Evolutionary conservation across 352 stramenopile species (phyloP), one percentile per base, ranked within the genome.

Genomic region (Plasmopara viticola): DNA sequence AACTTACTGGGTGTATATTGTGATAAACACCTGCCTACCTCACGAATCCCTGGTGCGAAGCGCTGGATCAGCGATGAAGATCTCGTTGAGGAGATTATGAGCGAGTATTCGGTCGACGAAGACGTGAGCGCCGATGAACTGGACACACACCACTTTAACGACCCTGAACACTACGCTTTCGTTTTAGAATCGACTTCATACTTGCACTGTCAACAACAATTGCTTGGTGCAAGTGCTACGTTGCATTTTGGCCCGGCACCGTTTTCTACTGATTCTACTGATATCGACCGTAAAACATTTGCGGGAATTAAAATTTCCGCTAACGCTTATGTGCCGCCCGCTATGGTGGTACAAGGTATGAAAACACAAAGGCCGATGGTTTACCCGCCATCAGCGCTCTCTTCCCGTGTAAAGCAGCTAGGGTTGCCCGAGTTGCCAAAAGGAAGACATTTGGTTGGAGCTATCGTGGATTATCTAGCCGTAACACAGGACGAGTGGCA

Each of bases 31-130:
- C 51, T 94, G 53, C 83, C 83, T 12, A 56, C 57, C 8, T 68
- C 70, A 28, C 80, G 83, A 25, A 72, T 94, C 39, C 48, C 78
- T 0, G 78, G 78, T 13, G 83, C 83, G 13, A 94, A 90, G 71
- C 80, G 83, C 20, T 87, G 77, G 68, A 90, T 90, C 44, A 87
- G 78, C 31, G 83, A 94, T 40, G 80, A 90, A 51, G 80, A 94
- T 51, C 47, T 94, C 0, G 78, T 90, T 17, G 74, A 90, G 31
- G 80, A 94, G 39, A 89, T 90, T 55, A 86, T 94, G 69, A 87
- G 78, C 62, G 73, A 88, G 48, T 77, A 86, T 43, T 79, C 58
- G 41, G 56, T 70, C 10, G 76, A 87, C 39, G 70, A 79, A 5
- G 72, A 79, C 34, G 57, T 73, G 25, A 51, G 62, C 14, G 51